Conservation (phyloP, 2,329 filamentous ascomycete species). For the Pseudomassariella vexata region DNA sequence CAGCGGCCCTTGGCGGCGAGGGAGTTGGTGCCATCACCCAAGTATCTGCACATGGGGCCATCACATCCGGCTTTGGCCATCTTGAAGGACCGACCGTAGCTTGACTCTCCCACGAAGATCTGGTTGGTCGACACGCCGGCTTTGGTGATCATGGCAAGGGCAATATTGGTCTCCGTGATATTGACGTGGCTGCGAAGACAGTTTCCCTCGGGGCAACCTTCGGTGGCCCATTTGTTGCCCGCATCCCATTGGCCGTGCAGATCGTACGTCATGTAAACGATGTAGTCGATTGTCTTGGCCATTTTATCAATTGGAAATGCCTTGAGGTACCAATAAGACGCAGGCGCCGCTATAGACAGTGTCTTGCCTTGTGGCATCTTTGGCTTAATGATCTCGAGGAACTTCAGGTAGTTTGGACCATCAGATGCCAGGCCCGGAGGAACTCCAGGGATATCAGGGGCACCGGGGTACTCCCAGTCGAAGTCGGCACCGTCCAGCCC, state of each 20-base stretch:
- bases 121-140: conserved; percentile 27
- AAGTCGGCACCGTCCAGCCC: conserved; percentile 12
- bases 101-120: conserved; percentile 25
- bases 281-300: conserved; percentile 19
- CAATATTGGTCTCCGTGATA: conserved; percentile 17
- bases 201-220: conserved; percentile 22
- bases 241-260: conserved; percentile 23
- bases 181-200: conserved; percentile 30
- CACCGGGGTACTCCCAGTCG: conserved; percentile 10
- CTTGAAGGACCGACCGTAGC: conserved; percentile 29
- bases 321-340: conserved; percentile 24
- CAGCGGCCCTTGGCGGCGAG: background rate
- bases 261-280: conserved; percentile 32
- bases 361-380: conserved; percentile 14
- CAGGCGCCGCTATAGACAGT: conserved; percentile 19
- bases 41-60: conserved; percentile 18
- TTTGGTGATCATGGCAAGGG: conserved; percentile 16
- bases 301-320: conserved; percentile 20
- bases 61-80: conserved; percentile 25
- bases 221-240: conserved; percentile 18
- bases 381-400: conserved; percentile 7
- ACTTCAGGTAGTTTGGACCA: conserved; percentile 10
- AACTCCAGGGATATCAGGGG: conserved; percentile 6
- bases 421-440: conserved; percentile 6
- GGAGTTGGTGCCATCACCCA: background rate